Base-by-base conservation (phyloP, 768 basidiomycete species). In the Hortiboletus flavorubellus region DNA sequence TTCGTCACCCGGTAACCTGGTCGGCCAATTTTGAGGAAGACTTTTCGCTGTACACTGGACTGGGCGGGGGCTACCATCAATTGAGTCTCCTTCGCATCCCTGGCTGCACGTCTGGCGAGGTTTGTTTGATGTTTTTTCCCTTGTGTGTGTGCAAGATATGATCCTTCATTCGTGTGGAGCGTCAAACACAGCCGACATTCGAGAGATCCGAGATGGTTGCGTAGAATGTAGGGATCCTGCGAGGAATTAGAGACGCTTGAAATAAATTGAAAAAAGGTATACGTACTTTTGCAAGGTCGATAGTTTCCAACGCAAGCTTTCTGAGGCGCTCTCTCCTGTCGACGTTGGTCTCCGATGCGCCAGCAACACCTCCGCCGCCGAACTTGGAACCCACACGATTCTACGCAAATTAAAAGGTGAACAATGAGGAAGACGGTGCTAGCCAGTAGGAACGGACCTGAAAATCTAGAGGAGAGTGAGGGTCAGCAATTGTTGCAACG, bases 51-150 rank as follows among this genome's bases (percentile, higher is more conserved):
- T 18, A 98, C 80, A 51, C 75, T 84, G 63, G 80, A 84, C 72
- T 89, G 88, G 2, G 87, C 74, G 8, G 91, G 91, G 8, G 91
- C 88, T 59, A 96, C 87, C 82, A 91, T 93, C 60, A 96, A 73
- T 68, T 91, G 86, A 0, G 89, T 85, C 67, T 98, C 97, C 68
- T 98, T 97, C 45, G 92, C 90, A 78, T 98, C 97, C 60, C 87
- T 85, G n/a, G 96, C 96, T 0, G 97, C 97, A 61, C 97, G 88
- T 39, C 97, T 84, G 14, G 97, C 97, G 49, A 99, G 85, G 69
- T 98, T 98, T 4, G 95, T 98, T 71, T 98, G 97, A 70, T 98
- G 97, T 69, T 98, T 99, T 78, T 98, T 99, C 21, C 97, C 97
- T 76, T 98, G 97, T 0, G 97, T 99, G 65, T 99, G 97, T 0